phyloP scores from a whole-genome alignment of 78 protist genomes.

The Speleostelium caveatum region DNA sequence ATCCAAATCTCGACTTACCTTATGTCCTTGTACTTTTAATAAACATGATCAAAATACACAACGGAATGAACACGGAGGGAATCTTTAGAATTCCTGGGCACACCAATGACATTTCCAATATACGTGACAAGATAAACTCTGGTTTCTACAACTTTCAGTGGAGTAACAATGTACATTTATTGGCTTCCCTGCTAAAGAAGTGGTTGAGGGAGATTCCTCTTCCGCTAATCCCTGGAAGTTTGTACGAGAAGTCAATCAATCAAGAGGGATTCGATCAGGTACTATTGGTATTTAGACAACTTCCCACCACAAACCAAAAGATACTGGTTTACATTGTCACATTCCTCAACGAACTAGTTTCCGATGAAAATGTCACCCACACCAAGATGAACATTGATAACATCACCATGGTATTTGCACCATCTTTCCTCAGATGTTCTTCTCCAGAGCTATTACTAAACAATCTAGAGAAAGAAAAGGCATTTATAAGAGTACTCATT shows the following conservation, averaged over 20 bases:
- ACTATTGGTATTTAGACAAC: conserved; percentile 3
- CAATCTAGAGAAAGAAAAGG: conserved; percentile 49
- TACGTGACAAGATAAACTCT: conserved; percentile 15
- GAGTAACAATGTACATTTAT: conserved; percentile 18
- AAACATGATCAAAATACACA: conserved; percentile 10
- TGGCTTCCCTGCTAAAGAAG: conserved; percentile 37
- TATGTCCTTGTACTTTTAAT: conserved; percentile 36
- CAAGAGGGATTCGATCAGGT: neutral
- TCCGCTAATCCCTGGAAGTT: conserved; percentile 62
- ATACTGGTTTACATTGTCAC: conserved; percentile 25
- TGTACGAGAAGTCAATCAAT: conserved; percentile 51
- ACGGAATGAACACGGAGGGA: conserved; percentile 65
- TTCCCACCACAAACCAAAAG: conserved; percentile 33
- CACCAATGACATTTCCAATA: neutral
- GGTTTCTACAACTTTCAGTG: conserved; percentile 40
- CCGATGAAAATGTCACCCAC: conserved; percentile 1
- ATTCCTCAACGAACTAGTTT: conserved; percentile 26
- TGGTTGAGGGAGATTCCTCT: conserved; percentile 74
- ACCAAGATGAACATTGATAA: conserved; percentile 68
- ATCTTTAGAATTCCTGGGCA: conserved; percentile 77
- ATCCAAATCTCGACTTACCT: conserved; percentile 57
- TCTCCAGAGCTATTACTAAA: conserved; percentile 29
- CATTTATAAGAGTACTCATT: conserved; percentile 24
- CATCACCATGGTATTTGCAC: conserved; percentile 70
- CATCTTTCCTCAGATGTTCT: conserved; percentile 65